Conservation (phyloP, 2,329 filamentous ascomycete species). For the Aspergillus amoenus region DNA sequence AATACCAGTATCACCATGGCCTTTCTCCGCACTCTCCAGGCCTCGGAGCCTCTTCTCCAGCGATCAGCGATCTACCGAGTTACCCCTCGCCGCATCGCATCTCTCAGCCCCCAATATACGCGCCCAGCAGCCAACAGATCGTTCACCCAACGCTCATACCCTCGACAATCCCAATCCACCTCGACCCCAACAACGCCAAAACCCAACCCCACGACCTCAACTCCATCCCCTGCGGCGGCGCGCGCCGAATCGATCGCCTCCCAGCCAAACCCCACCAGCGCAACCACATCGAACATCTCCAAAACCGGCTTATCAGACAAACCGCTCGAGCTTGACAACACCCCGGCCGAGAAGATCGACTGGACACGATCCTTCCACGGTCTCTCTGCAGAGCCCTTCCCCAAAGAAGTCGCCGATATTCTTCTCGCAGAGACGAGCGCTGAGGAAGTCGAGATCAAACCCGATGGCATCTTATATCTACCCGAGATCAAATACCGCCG, state of each 20-base stretch:
- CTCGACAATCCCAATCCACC: not conserved
- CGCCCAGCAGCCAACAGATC: constrained; percentile 10
- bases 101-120: not conserved
- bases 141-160: not conserved
- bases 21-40: constrained; percentile 20
- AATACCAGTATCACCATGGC: constrained; percentile 20
- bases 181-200: constrained; percentile 9
- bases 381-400: constrained; percentile 69
- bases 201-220: constrained; percentile 10
- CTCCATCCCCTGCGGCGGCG: constrained; percentile 19
- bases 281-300: constrained; percentile 38
- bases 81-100: not conserved
- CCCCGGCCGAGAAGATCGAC: constrained; percentile 57
- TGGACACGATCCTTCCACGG: constrained; percentile 85
- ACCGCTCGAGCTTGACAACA: constrained; percentile 31
- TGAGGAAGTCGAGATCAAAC: constrained; percentile 92
- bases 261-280: constrained; percentile 24
- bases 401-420: constrained; percentile 65
- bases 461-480: constrained; percentile 92
- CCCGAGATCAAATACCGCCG: constrained; percentile 97
- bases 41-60: constrained; percentile 20
- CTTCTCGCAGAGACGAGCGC: constrained; percentile 66
- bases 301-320: constrained; percentile 39
- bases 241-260: constrained; percentile 18
- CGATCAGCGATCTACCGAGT: not conserved